phyloP scores from a whole-genome alignment of 495 filamentous ascomycete species.

The Pseudoneurospora amorphoporcata region DNA sequence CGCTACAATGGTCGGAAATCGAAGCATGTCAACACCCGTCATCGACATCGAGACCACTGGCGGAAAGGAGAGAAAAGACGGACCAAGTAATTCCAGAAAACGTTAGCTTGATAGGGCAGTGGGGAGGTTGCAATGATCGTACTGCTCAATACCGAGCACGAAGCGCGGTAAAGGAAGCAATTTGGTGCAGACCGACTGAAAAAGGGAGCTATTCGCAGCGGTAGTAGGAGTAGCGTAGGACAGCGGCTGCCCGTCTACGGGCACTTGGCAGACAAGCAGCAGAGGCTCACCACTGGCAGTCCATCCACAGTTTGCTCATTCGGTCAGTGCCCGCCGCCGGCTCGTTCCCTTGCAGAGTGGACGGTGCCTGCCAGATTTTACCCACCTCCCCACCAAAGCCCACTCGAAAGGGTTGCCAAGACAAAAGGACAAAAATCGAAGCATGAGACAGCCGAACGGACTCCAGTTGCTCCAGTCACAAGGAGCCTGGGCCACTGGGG shows the following conservation, averaged over 20 bases:
- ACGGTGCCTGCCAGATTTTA: not conserved
- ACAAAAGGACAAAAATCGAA: slow-evolving; percentile 15
- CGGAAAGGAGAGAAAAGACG: not conserved
- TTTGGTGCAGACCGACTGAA: not conserved
- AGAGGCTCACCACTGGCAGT: not conserved
- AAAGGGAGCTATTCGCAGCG: not conserved
- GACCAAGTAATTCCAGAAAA: not conserved
- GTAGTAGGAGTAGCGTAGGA: not conserved
- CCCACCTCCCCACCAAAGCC: not conserved
- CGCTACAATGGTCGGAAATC: not conserved
- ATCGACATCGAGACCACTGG: not conserved
- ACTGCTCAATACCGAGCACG: not conserved
- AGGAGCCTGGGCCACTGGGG: not conserved
- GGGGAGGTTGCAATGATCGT: not conserved
- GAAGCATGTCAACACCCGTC: not conserved
- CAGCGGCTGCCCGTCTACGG: not conserved
- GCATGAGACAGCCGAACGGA: not conserved
- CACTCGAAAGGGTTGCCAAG: slow-evolving; percentile 11
- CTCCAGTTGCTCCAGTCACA: not conserved
- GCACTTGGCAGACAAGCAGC: not conserved
- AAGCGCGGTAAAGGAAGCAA: not conserved
- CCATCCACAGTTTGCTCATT: not conserved
- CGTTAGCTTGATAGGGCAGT: not conserved
- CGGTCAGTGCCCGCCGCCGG: not conserved
- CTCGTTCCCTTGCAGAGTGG: not conserved